A percentile compares a stretch with the other conserved stretches of the same genome.
phyloP scores from a whole-genome alignment of 129 eudicot genomes.

The Ambrosia trifida region DNA sequence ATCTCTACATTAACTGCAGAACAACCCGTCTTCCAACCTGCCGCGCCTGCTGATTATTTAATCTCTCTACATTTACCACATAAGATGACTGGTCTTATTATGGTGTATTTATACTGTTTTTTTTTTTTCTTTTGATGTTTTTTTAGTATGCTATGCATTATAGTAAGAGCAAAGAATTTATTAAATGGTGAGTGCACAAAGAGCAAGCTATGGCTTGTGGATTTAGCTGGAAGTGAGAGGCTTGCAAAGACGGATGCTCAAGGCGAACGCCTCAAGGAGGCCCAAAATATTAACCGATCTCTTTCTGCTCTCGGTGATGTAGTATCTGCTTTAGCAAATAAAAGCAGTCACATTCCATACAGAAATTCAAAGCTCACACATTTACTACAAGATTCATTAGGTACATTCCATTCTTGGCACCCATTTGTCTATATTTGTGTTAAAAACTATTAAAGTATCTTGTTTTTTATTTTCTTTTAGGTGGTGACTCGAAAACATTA shows the following conservation, averaged over 20 bases:
- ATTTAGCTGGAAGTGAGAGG: slow-evolving; percentile 98
- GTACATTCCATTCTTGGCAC: slow-evolving; percentile 33
- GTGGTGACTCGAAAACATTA: slow-evolving; percentile 91
- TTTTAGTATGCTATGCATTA: background rate
- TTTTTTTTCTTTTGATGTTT: background rate
- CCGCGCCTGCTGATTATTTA: background rate
- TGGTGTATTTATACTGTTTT: background rate
- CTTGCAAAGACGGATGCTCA: slow-evolving; percentile 92
- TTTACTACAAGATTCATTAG: slow-evolving; percentile 93
- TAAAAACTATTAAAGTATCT: background rate
- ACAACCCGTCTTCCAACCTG: background rate
- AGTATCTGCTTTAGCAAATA: slow-evolving; percentile 87
- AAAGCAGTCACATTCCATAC: slow-evolving; percentile 92
- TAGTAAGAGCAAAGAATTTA: slow-evolving; percentile 67
- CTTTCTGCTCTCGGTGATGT: slow-evolving; percentile 98
- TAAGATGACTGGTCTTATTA: background rate
- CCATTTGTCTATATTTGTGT: background rate
- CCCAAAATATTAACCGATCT: slow-evolving; percentile 91
- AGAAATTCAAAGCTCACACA: slow-evolving; percentile 97
- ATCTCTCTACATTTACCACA: background rate
- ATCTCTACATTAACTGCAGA: background rate
- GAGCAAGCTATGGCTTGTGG: slow-evolving; percentile 99
- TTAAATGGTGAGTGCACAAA: slow-evolving; percentile 81
- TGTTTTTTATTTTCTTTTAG: slow-evolving; percentile 40
- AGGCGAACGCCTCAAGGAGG: slow-evolving; percentile 96